A percentile compares a stretch with the other conserved stretches of the same genome.
Conservation (phyloP, 352 stramenopile species). For the Globisporangium emineosum region DNA sequence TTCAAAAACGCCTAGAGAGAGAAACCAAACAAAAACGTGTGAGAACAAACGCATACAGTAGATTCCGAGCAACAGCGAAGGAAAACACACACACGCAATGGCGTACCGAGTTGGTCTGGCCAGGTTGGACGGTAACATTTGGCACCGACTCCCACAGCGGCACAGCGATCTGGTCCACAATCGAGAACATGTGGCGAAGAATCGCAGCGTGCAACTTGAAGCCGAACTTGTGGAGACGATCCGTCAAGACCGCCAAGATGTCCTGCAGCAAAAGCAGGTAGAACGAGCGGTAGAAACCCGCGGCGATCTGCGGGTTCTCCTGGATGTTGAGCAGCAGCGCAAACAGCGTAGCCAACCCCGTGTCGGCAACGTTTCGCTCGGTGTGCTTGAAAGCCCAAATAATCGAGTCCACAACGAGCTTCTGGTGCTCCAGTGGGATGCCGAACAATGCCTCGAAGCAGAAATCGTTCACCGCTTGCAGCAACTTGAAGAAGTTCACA, state of each 20-base stretch:
- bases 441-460: slow-evolving; percentile 97
- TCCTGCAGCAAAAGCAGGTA: slow-evolving; percentile 93
- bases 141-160: slow-evolving; percentile 93
- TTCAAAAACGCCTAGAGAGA: slow-evolving; percentile 87
- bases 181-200: slow-evolving; percentile 97
- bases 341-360: slow-evolving; percentile 95
- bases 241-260: slow-evolving; percentile 97
- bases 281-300: slow-evolving; percentile 98
- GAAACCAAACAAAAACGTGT: not conserved
- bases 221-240: slow-evolving; percentile 98
- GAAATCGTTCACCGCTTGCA: slow-evolving; percentile 94
- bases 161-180: slow-evolving; percentile 95
- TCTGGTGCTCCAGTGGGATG: slow-evolving; percentile 96
- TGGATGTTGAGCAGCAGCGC: slow-evolving; percentile 96
- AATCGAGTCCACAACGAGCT: slow-evolving; percentile 98
- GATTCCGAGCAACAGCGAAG: not conserved
- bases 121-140: slow-evolving; percentile 59
- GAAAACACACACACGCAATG: not conserved
- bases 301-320: slow-evolving; percentile 91
- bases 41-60: not conserved
- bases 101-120: slow-evolving; percentile 80
- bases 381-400: slow-evolving; percentile 99
- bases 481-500: slow-evolving; percentile 98
- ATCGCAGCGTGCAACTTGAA: slow-evolving; percentile 99
- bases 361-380: slow-evolving; percentile 98